Percentiles rank a stretch among this genome's conserved stretches.
These are phyloP conservation scores for Phaeosphaeriaceae sp. DNA, from an alignment of 2,329 filamentous ascomycete genomes.

Conservation along the genomic window DNA sequence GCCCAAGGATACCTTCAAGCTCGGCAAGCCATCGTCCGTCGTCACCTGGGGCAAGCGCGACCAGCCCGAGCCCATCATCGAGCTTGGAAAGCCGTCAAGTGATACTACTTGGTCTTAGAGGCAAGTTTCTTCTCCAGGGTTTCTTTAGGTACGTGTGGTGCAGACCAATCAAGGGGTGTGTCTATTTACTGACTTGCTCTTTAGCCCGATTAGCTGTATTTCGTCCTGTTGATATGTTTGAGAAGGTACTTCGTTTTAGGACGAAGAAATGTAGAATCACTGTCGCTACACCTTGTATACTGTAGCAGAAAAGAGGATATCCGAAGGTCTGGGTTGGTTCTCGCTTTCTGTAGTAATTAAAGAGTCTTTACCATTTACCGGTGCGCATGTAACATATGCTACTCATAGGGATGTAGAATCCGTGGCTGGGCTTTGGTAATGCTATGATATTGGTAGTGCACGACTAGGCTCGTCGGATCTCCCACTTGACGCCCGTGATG, in stretches of 20 bases:
- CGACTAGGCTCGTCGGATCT: slow-evolving; percentile 71
- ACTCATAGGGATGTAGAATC: background rate
- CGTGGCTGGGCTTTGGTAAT: background rate
- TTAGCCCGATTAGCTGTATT: background rate
- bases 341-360: slow-evolving; percentile 6
- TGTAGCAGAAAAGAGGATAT: slow-evolving; percentile 5
- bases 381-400: background rate
- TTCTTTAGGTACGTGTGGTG: background rate
- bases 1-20: slow-evolving; percentile 1
- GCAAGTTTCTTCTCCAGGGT: background rate
- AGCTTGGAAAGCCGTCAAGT: slow-evolving; percentile 22
- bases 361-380: background rate
- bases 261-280: background rate
- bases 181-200: background rate
- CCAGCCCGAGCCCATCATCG: slow-evolving; percentile 8
- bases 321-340: slow-evolving; percentile 6
- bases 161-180: background rate
- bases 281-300: slow-evolving; percentile 5
- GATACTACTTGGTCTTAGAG: slow-evolving; percentile 25
- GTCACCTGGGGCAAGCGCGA: slow-evolving; percentile 27
- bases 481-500: slow-evolving; percentile 88
- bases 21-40: slow-evolving; percentile 8
- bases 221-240: slow-evolving; percentile 1
- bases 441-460: background rate
- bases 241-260: background rate